Conservation (phyloP, 164 flowering plant species). For the Vitis rotundifolia region DNA sequence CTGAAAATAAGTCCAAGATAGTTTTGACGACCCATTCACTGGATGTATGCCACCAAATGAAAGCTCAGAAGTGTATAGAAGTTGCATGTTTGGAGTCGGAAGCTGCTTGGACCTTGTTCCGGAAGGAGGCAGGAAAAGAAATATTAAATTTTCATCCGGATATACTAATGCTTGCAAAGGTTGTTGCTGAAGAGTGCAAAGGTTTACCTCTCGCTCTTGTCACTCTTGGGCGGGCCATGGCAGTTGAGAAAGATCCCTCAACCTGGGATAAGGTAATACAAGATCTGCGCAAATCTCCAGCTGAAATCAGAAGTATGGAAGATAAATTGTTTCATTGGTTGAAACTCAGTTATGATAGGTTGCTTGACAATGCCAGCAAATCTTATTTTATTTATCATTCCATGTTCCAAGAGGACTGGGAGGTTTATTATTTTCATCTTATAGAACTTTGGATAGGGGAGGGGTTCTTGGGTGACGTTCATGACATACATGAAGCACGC, state of each 20-base stretch:
- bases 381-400: slow-evolving; percentile 14
- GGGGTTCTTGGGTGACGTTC: slow-evolving; percentile 7
- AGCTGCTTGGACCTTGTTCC: slow-evolving; percentile 17
- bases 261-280: slow-evolving; percentile 12
- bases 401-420: slow-evolving; percentile 9
- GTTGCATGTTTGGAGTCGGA: slow-evolving; percentile 2
- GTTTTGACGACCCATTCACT: slow-evolving; percentile 3
- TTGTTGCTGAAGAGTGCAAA: slow-evolving; percentile 7
- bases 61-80: slow-evolving; percentile 6
- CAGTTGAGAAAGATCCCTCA: slow-evolving; percentile 3
- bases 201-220: slow-evolving; percentile 23
- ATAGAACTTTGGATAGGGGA: slow-evolving; percentile 20
- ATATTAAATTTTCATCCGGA: slow-evolving; percentile 8
- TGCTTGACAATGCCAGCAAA: not conserved
- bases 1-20: slow-evolving; percentile 1
- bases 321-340: not conserved
- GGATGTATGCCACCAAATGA: slow-evolving; percentile 19
- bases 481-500: not conserved
- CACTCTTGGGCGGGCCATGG: slow-evolving; percentile 14
- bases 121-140: slow-evolving; percentile 7
- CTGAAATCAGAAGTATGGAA: slow-evolving; percentile 11
- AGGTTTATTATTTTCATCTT: not conserved
- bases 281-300: not conserved
- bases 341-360: slow-evolving; percentile 14
- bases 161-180: slow-evolving; percentile 1